Percentiles rank a stretch among this genome's conserved stretches.
These are phyloP conservation scores for Gamarada debralockiae DNA, from an alignment of 495 filamentous ascomycete genomes.

Conservation along the genomic window DNA sequence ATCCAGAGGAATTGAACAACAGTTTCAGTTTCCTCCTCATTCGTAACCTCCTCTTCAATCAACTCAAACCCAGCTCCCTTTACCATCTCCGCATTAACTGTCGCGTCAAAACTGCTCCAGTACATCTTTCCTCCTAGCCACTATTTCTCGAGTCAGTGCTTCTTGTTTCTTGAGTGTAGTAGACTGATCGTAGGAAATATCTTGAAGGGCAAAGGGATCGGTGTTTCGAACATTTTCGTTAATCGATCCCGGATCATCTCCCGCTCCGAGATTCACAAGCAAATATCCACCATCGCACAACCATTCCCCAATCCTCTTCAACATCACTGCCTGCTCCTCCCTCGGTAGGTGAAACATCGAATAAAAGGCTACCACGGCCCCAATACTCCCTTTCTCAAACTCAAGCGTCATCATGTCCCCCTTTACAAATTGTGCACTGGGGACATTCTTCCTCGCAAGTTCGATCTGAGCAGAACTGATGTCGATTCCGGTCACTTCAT, in stretches of 20 bases:
- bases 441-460: slow-evolving; percentile 25
- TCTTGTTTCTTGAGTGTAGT: no score
- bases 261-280: slow-evolving; percentile 35
- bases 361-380: slow-evolving; percentile 40
- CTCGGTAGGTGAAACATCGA: slow-evolving; percentile 43
- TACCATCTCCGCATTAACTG: no score
- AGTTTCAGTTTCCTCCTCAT: no score
- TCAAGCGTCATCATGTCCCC: slow-evolving; percentile 39
- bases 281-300: slow-evolving; percentile 37
- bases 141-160: no score
- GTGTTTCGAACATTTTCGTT: no score
- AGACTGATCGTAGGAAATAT: no score
- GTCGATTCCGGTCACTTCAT: slow-evolving; percentile 35
- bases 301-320: slow-evolving; percentile 34
- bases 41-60: no score
- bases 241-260: slow-evolving; percentile 13
- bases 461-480: slow-evolving; percentile 34
- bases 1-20: no score
- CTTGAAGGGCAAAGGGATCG: no score
- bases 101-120: no score
- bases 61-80: no score
- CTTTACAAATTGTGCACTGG: slow-evolving; percentile 21
- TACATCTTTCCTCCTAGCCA: no score
- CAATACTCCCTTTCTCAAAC: slow-evolving; percentile 28
- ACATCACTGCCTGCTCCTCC: slow-evolving; percentile 32